Conservation (phyloP, 2,329 filamentous ascomycete species). For the Chaetothyriales sp. region DNA sequence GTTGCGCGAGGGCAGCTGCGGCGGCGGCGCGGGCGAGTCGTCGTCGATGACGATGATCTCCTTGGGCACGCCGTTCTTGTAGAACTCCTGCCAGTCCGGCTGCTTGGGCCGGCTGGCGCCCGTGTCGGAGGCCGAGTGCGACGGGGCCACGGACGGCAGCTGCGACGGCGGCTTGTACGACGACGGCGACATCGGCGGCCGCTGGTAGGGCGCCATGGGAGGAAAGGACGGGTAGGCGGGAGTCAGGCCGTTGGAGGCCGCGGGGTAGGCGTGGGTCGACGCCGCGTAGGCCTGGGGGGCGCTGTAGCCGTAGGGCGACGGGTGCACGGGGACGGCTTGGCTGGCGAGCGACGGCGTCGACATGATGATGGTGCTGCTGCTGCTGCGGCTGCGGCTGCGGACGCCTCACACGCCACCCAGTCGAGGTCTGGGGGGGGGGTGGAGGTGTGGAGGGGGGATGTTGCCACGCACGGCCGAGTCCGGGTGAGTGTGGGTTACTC, state of each 20-base stretch:
- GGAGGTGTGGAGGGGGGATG: no score
- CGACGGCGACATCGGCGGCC: constrained; percentile 13
- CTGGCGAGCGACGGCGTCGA: constrained; percentile 70
- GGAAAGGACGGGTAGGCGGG: constrained; percentile 30
- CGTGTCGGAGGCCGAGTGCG: constrained; percentile 27
- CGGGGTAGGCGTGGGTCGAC: constrained; percentile 35
- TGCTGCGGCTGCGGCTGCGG: no score
- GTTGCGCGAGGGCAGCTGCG: constrained; percentile 21
- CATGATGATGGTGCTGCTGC: no score
- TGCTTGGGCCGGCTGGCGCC: constrained; percentile 32
- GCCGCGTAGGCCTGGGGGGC: constrained; percentile 43
- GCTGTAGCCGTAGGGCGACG: constrained; percentile 50
- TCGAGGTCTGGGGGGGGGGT: neutral
- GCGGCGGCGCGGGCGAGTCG: constrained; percentile 46
- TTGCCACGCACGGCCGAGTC: no score
- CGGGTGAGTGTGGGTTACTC: no score
- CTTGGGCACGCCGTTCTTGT: constrained; percentile 68
- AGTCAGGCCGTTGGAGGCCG: constrained; percentile 29
- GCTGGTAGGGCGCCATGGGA: constrained; percentile 21
- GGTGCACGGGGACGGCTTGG: constrained; percentile 56
- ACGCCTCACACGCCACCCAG: neutral
- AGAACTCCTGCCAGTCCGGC: constrained; percentile 69
- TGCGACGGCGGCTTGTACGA: constrained; percentile 26
- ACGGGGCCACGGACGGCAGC: constrained; percentile 24
- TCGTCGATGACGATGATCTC: constrained; percentile 73